A percentile compares a stretch with the other conserved stretches of the same genome.
phyloP scores from a whole-genome alignment of 768 basidiomycete genomes.

The Gelatoporia subvermispora region DNA sequence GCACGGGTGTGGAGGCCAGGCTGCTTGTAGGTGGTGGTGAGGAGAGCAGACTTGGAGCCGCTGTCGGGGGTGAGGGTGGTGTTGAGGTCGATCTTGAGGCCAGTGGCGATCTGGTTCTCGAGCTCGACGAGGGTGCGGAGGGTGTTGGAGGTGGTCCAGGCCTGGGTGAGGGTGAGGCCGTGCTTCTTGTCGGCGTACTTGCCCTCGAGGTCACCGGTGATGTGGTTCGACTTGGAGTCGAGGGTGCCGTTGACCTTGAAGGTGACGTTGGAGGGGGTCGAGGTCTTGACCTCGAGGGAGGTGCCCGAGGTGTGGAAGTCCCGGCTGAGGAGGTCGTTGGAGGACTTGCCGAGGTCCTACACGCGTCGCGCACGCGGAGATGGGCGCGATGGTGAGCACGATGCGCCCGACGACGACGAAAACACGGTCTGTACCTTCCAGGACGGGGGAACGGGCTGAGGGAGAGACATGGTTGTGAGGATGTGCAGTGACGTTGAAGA shows the following conservation, averaged over 20 bases:
- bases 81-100: conserved; percentile 90
- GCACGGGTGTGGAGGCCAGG: conserved; percentile 91
- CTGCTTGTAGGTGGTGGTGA: conserved; percentile 91
- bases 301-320: conserved; percentile 82
- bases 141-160: conserved; percentile 93
- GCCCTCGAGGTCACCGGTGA: conserved; percentile 90
- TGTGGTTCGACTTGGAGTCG: conserved; percentile 67
- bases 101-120: conserved; percentile 96
- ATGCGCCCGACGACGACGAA: background rate
- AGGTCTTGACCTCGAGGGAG: conserved; percentile 81
- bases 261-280: conserved; percentile 81
- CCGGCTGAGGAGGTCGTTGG: conserved; percentile 88
- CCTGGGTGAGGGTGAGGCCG: conserved; percentile 90
- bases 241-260: conserved; percentile 91
- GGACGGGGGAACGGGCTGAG: conserved; percentile 94
- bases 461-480: conserved; percentile 67
- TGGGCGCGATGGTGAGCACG: background rate
- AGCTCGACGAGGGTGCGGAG: conserved; percentile 91
- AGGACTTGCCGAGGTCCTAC: conserved; percentile 95
- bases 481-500: conserved; percentile 24
- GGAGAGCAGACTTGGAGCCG: conserved; percentile 75
- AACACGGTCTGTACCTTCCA: conserved; percentile 68
- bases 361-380: conserved; percentile 2
- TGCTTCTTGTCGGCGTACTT: conserved; percentile 91
- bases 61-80: conserved; percentile 85